Percentiles rank a stretch among this genome's conserved stretches.
These are phyloP conservation scores for Saccharomyces jurei DNA, from an alignment of 805 yeast genomes.

Conservation along the genomic window DNA sequence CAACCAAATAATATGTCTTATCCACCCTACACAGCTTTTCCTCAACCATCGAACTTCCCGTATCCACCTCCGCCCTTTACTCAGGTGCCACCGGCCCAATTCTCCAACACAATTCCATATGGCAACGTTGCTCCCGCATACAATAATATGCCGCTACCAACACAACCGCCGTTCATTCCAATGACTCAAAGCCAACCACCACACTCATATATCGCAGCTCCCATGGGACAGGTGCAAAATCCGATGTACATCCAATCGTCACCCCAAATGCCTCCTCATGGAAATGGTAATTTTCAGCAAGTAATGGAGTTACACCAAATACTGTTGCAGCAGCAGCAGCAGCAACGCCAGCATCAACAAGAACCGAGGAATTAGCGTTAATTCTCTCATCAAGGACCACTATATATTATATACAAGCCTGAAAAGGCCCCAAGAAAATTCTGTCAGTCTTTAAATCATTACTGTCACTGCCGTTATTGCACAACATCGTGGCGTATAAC, in stretches of 20 bases:
- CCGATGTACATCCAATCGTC: conserved; percentile 7
- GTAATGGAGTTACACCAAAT: conserved; percentile 21
- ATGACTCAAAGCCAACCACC: conserved; percentile 5
- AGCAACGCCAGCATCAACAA: conserved; percentile 11
- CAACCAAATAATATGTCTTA: conserved; percentile 2
- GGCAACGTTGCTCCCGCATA: not conserved
- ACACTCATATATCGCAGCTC: not conserved
- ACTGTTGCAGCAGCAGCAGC: conserved; percentile 20
- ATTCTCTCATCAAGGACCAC: not conserved
- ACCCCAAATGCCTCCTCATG: conserved; percentile 2
- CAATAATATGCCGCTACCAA: not conserved
- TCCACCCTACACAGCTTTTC: not conserved
- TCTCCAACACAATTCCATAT: not conserved
- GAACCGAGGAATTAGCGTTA: not conserved
- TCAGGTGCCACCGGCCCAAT: not conserved
- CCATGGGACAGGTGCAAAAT: conserved; percentile 1
- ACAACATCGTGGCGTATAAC: not conserved
- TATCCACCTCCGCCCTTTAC: conserved; percentile 1
- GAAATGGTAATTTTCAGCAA: conserved; percentile 13
- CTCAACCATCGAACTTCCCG: conserved; percentile 8
- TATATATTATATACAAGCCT: not conserved
- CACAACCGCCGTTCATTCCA: not conserved
- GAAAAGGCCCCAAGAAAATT: not conserved
- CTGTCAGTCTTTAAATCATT: not conserved
- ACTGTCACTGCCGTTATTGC: not conserved